These are phyloP conservation scores for Verticillium alfalfae DNA, from an alignment of 2,329 filamentous ascomycete species.

Conservation along the genomic window DNA sequence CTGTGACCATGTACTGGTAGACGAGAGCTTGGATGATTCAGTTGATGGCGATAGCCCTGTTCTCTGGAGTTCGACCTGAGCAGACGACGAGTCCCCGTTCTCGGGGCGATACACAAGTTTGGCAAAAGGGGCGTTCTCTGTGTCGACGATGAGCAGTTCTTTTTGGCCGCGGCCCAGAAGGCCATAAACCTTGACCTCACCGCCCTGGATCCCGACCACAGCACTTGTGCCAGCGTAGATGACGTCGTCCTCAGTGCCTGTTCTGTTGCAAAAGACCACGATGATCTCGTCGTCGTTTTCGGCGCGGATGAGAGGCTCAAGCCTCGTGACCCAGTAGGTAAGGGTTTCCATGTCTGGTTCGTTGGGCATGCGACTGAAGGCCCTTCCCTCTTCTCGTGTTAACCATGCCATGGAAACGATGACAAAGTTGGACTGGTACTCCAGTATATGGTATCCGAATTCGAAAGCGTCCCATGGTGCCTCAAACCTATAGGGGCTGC, in stretches of 20 bases:
- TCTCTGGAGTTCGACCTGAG: background rate
- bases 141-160: slow-evolving; percentile 63
- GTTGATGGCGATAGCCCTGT: background rate
- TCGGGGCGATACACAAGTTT: slow-evolving; percentile 24
- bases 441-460: slow-evolving; percentile 50
- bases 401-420: slow-evolving; percentile 77
- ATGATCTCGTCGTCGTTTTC: slow-evolving; percentile 54
- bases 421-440: slow-evolving; percentile 53
- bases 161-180: slow-evolving; percentile 65
- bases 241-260: slow-evolving; percentile 59
- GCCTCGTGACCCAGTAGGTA: slow-evolving; percentile 67
- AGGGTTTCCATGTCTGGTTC: slow-evolving; percentile 69
- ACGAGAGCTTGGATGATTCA: background rate
- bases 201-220: slow-evolving; percentile 60
- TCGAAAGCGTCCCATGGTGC: slow-evolving; percentile 33
- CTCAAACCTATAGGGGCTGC: slow-evolving; percentile 31
- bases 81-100: background rate
- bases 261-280: slow-evolving; percentile 66
- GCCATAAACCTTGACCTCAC: slow-evolving; percentile 64
- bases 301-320: slow-evolving; percentile 57
- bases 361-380: slow-evolving; percentile 39
- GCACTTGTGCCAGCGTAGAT: slow-evolving; percentile 71
- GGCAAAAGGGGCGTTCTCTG: slow-evolving; percentile 35
- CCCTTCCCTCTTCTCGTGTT: slow-evolving; percentile 46
- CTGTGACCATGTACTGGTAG: too few relatives aligned